phyloP scores from a whole-genome alignment of 805 yeast genomes.

The Kodamaea laetipori region DNA sequence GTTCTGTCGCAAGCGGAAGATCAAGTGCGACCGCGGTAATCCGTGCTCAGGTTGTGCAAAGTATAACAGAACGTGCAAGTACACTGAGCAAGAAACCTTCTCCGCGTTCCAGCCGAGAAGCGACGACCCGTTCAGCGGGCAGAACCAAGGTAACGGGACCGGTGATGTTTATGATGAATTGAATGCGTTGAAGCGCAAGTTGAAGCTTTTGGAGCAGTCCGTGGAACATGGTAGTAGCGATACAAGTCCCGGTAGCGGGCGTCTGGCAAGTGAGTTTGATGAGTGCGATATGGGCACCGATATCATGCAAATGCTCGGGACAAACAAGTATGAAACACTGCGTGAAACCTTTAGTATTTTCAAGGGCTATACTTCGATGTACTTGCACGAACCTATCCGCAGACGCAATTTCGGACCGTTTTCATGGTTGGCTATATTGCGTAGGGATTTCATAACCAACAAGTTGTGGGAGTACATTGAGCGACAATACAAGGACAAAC shows the following conservation, averaged over 20 bases:
- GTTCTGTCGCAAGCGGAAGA: conserved; percentile 49
- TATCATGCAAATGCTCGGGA: not conserved
- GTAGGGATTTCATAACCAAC: conserved; percentile 22
- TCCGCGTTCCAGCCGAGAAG: not conserved
- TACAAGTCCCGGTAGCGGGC: not conserved
- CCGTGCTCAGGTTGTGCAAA: conserved; percentile 46
- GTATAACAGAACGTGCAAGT: conserved; percentile 27
- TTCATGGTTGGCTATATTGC: conserved; percentile 49
- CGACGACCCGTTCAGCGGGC: conserved; percentile 5
- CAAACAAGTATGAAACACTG: conserved; percentile 14
- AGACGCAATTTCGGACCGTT: conserved; percentile 54
- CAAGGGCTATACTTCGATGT: conserved; percentile 43
- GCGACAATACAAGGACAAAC: conserved; percentile 7
- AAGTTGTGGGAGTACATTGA: conserved; percentile 22
- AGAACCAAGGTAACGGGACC: not conserved
- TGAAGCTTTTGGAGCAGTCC: conserved; percentile 22
- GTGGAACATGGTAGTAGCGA: conserved; percentile 12
- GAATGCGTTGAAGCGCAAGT: conserved; percentile 21
- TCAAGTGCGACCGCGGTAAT: conserved; percentile 51
- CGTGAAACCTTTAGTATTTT: conserved; percentile 39
- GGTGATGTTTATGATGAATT: conserved; percentile 20
- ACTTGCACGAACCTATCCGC: conserved; percentile 38
- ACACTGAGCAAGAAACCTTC: conserved; percentile 8
- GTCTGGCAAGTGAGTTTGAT: not conserved
- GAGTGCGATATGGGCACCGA: not conserved